Base-by-base conservation (phyloP, 2,329 filamentous ascomycete genomes). In the Ophiocordyceps unilateralis region DNA sequence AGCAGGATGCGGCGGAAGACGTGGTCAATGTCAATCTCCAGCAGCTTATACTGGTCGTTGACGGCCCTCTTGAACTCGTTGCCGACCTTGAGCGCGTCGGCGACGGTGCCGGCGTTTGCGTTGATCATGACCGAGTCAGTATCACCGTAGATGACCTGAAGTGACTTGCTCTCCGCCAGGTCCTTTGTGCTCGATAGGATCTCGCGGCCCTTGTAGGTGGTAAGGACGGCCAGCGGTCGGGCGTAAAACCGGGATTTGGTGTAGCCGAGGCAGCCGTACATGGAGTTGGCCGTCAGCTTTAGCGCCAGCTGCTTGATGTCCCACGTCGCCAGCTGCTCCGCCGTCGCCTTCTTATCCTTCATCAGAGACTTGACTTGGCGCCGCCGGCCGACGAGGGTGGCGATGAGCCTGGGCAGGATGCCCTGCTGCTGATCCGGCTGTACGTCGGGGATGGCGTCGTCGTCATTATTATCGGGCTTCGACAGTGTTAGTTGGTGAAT, bases 111-210 rank as follows among this genome's bases (percentile, higher is more conserved):
- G 44, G 91, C 87, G 56, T 96, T 96, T 49, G 91, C 93, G 57
- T 98, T 98, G 68, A 98, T 96, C 91, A 98, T 98, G 64, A 98
- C 91, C 9, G 91, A 98, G 63, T 98, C 91, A 12, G 91, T 98
- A 63, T 98, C 91, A 66, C 91, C 91, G 54, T 98, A 98, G 49
- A 98, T 96, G 59, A 98, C 91, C 55, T 91, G 83, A 24, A 98
- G 73, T 46, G 87, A 81, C 51, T 83, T 88, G 54, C 78, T 84
- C 63, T 98, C 91, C 10, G 91, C 91, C 47, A 98, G 74, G 43
- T 93, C 88, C 61, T 96, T 98, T 44, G 91, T 98, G 58, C 85
- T 93, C 49, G 84, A 78, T 46, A 98, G 69, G 74, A 98, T 96
- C 66, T 98, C 91, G 67, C 91, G 86, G 45, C 91, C 91, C 61